Evolutionary conservation across 768 basidiomycete genomes (phyloP).

Genomic region (Lyophyllum atratum): DNA sequence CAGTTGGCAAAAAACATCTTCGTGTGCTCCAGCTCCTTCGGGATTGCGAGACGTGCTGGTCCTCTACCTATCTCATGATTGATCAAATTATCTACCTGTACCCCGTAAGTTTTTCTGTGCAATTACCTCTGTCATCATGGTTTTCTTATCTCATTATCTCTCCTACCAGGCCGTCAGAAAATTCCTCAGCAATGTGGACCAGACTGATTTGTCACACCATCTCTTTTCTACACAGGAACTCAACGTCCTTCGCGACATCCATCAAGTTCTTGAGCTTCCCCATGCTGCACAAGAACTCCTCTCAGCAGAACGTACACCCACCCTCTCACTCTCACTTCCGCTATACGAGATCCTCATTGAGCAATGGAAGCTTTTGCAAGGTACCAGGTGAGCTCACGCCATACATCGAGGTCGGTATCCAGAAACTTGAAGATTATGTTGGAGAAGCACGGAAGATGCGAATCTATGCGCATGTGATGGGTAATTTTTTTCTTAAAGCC

Average conservation of each 20-base stretch:
- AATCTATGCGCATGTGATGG: conserved; percentile 33
- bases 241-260: conserved; percentile 29
- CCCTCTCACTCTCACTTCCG: conserved; percentile 32
- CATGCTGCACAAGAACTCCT: conserved; percentile 34
- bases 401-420: conserved; percentile 25
- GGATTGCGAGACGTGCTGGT: conserved; percentile 37
- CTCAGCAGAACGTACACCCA: conserved; percentile 34
- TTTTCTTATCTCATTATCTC: neutral
- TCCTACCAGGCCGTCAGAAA: conserved; percentile 19
- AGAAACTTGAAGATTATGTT: conserved; percentile 34
- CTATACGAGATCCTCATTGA: conserved; percentile 31
- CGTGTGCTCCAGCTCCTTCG: conserved; percentile 26
- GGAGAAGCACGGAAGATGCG: conserved; percentile 20
- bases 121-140: conserved; percentile 1
- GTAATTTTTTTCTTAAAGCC: conserved; percentile 15
- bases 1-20: conserved; percentile 1
- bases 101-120: conserved; percentile 23
- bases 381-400: conserved; percentile 22
- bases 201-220: conserved; percentile 15
- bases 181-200: conserved; percentile 18
- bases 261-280: conserved; percentile 24
- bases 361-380: conserved; percentile 12
- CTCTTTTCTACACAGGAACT: conserved; percentile 10
- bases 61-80: conserved; percentile 36
- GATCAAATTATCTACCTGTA: conserved; percentile 31